Conservation (phyloP, 1,139 yeast species). For the Scheffersomyces insectosa region DNA sequence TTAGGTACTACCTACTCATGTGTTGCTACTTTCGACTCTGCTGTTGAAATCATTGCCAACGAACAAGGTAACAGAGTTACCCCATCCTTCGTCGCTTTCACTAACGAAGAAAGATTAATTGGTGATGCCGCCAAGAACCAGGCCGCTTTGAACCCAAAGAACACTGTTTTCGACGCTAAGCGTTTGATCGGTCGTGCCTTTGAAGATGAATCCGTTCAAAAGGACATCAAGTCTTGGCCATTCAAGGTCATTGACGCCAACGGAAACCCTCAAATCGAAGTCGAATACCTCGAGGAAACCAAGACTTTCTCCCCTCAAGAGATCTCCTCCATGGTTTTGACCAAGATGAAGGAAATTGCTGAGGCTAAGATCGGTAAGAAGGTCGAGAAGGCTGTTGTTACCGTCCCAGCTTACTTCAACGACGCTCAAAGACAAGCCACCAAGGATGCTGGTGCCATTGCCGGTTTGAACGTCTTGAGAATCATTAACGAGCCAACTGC, state of each 20-base stretch:
- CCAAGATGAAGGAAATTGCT: slow-evolving; percentile 98
- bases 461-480: slow-evolving; percentile 94
- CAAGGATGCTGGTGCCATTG: slow-evolving; percentile 97
- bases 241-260: slow-evolving; percentile 85
- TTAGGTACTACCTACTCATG: slow-evolving; percentile 99
- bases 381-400: slow-evolving; percentile 93
- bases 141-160: slow-evolving; percentile 95
- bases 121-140: slow-evolving; percentile 99
- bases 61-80: slow-evolving; percentile 99
- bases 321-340: slow-evolving; percentile 92
- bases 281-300: slow-evolving; percentile 90
- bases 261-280: slow-evolving; percentile 91
- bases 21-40: slow-evolving; percentile 94
- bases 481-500: slow-evolving; percentile 98
- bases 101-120: slow-evolving; percentile 94
- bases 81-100: slow-evolving; percentile 97
- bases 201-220: slow-evolving; percentile 88
- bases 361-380: slow-evolving; percentile 92
- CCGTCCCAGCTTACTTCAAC: slow-evolving; percentile 97
- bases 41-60: slow-evolving; percentile 93
- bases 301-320: slow-evolving; percentile 97
- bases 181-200: slow-evolving; percentile 96
- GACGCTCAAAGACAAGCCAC: slow-evolving; percentile 98
- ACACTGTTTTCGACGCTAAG: slow-evolving; percentile 97
- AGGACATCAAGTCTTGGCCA: slow-evolving; percentile 97